Evolutionary conservation across 345 rosid genomes (phyloP).

Genomic region (Jatropha curcas): DNA sequence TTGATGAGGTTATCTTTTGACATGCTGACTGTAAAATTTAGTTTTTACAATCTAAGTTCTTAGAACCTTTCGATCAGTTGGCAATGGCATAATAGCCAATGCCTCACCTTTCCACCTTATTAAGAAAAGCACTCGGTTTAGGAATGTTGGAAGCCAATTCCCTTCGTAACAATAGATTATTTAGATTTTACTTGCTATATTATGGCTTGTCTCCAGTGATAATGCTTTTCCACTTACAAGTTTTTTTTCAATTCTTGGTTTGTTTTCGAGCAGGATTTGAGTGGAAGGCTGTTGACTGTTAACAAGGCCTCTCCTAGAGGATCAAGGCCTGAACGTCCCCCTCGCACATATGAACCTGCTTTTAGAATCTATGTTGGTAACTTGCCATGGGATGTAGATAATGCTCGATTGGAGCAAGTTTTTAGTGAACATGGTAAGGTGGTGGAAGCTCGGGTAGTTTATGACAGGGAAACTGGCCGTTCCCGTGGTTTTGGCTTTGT

Average conservation of each 20-base stretch:
- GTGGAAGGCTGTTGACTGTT: constrained; percentile 76
- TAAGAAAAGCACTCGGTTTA: neutral
- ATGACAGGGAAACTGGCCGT: constrained; percentile 85
- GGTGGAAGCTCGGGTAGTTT: constrained; percentile 70
- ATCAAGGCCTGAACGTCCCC: constrained; percentile 59
- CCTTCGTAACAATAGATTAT: neutral
- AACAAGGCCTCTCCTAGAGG: constrained; percentile 91
- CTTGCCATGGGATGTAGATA: constrained; percentile 83
- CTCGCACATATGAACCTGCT: constrained; percentile 52
- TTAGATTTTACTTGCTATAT: neutral
- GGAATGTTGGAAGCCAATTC: neutral
- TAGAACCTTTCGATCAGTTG: neutral
- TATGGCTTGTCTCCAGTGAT: neutral
- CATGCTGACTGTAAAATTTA: neutral
- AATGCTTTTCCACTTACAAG: neutral
- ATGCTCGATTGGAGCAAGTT: constrained; percentile 69
- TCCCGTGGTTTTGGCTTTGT: constrained; percentile 98
- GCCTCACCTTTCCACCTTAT: neutral
- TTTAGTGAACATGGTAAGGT: constrained; percentile 94
- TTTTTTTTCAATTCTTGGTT: constrained; percentile 12
- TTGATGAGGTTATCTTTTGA: neutral
- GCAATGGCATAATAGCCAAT: neutral
- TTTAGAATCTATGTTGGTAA: constrained; percentile 77
- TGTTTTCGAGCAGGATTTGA: constrained; percentile 51
- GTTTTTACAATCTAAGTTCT: neutral